Evolutionary conservation across 768 basidiomycete genomes (phyloP), one percentile per base, ranked within the genome.

Genomic region (Lactifluus hygrophoroides): DNA sequence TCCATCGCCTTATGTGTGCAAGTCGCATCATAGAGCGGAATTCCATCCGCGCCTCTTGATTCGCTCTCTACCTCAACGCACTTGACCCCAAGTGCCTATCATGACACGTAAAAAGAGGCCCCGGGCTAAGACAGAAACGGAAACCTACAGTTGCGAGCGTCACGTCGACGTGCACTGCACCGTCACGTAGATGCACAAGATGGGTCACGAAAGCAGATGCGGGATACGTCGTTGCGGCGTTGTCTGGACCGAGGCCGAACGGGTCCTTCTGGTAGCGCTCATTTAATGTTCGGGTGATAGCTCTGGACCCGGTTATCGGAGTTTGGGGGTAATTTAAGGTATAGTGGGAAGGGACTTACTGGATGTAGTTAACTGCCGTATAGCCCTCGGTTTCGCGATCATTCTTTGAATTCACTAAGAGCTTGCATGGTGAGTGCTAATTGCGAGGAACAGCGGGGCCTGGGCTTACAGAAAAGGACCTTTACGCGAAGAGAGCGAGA

Each of bases 301-400:
- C 80, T 28, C 88, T 88, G 65, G n/a, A n/a, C n/a, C n/a, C n/a
- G n/a, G n/a, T n/a, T n/a, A n/a, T n/a, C n/a, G n/a, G n/a, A n/a
- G n/a, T n/a, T n/a, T n/a, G n/a, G n/a, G n/a, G n/a, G n/a, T n/a
- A n/a, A n/a, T n/a, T n/a, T n/a, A n/a, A n/a, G n/a, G n/a, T n/a
- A n/a, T n/a, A n/a, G n/a, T n/a, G n/a, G n/a, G n/a, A n/a, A n/a
- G n/a, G n/a, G 5, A 27, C 65, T 76, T 65, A 90, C 88, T 73
- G 76, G 65, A 97, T 81, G 67, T 95, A 95, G 72, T 94, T 88
- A 3, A 80, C 76, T 0, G 91, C 94, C 5, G 79, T 82, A 69
- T 94, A 95, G 7, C 83, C 87, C 27, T 84, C 80, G 0, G 94
- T 96, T 71, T 97, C 94, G 55, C 94, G 78, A 67, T 97, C 94